Percentiles rank a stretch among this genome's conserved stretches.
Conservation (phyloP, 768 basidiomycete species). For the Trametes villosa region DNA sequence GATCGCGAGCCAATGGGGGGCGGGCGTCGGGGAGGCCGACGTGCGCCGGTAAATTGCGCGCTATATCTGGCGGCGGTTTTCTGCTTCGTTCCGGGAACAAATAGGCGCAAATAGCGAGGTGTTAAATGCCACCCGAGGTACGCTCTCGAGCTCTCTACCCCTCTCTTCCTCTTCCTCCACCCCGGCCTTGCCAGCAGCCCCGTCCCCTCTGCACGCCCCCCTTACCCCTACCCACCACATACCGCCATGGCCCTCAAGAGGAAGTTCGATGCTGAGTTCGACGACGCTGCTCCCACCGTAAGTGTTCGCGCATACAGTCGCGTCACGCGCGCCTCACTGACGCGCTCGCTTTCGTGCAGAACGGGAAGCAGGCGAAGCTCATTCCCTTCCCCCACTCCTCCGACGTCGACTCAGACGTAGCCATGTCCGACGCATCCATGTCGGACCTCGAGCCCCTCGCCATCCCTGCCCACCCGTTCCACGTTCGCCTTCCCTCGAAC, state of each 20-base stretch:
- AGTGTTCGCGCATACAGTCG: constrained; percentile 21
- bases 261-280: constrained; percentile 65
- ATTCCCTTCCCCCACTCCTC: constrained; percentile 70
- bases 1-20: constrained; percentile 19
- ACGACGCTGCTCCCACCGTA: constrained; percentile 46
- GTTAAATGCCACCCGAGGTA: constrained; percentile 23
- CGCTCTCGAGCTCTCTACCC: constrained; percentile 18
- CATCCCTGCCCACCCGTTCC: constrained; percentile 51
- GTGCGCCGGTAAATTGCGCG: constrained; percentile 22
- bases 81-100: constrained; percentile 18
- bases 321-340: constrained; percentile 29
- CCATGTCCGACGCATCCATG: constrained; percentile 63
- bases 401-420: constrained; percentile 63
- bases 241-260: constrained; percentile 71
- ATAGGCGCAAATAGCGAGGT: constrained; percentile 23
- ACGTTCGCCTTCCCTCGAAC: constrained; percentile 67
- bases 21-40: constrained; percentile 18
- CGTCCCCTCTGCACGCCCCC: constrained; percentile 4
- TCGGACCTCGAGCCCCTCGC: constrained; percentile 62
- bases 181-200: constrained; percentile 1
- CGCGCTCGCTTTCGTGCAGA: constrained; percentile 45
- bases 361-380: constrained; percentile 72
- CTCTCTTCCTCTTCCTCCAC: constrained; percentile 13
- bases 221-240: neutral
- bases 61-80: constrained; percentile 20